Conservation (phyloP, 106 monocot genomes). For the Agapanthus africanus region DNA sequence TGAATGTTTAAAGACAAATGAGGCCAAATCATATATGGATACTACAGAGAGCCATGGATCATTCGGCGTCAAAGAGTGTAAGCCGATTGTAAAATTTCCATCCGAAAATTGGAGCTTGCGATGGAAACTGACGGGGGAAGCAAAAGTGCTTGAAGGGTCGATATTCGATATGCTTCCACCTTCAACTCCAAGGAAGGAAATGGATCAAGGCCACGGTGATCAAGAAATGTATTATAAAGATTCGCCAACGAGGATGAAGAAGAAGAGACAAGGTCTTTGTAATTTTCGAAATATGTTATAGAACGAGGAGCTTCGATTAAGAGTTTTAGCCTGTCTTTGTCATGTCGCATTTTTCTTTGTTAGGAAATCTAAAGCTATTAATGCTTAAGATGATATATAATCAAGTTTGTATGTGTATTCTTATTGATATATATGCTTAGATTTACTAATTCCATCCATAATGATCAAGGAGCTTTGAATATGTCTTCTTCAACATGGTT, state of each 20-base stretch:
- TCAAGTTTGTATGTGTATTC: no score
- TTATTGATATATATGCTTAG: no score
- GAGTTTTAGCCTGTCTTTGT: constrained; percentile 2
- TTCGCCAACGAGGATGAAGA: constrained; percentile 28
- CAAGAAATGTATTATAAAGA: constrained; percentile 7
- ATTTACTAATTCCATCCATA: no score
- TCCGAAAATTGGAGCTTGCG: constrained; percentile 11
- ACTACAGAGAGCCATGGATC: background rate
- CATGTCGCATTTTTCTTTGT: no score
- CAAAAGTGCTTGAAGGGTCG: constrained; percentile 15
- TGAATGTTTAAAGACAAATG: constrained; percentile 42
- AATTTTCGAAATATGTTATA: constrained; percentile 43
- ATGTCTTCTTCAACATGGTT: no score
- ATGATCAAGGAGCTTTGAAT: no score
- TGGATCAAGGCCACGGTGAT: background rate
- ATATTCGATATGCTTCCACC: background rate
- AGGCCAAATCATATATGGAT: background rate
- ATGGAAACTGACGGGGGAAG: background rate
- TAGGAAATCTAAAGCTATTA: no score
- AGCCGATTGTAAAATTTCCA: constrained; percentile 16
- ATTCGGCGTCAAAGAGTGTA: background rate
- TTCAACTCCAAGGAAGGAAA: background rate
- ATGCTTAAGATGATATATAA: no score
- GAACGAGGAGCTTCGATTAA: constrained; percentile 41
- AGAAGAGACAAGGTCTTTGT: constrained; percentile 38